Evolutionary conservation across 345 rosid genomes (phyloP).

Genomic region (Arabis hirsuta): DNA sequence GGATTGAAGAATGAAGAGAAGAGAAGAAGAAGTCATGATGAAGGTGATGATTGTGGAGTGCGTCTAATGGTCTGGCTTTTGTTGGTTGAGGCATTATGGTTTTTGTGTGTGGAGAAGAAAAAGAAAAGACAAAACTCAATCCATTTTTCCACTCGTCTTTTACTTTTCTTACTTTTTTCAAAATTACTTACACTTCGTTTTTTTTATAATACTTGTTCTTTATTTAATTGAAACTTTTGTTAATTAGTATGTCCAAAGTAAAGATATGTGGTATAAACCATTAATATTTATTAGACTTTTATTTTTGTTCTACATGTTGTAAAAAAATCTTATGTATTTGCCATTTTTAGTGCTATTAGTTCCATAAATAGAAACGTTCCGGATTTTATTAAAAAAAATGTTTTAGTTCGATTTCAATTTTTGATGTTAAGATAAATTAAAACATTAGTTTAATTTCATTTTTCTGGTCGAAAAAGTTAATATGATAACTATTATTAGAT

Average conservation of each 20-base stretch:
- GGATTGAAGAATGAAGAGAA: constrained; percentile 21
- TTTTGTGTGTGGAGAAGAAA: constrained; percentile 41
- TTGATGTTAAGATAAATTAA: too few relatives aligned
- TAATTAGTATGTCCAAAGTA: neutral
- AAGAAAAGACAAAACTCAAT: constrained; percentile 34
- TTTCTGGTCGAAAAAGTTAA: too few relatives aligned
- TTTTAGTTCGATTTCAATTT: too few relatives aligned
- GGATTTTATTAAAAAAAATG: too few relatives aligned
- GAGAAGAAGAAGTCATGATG: constrained; percentile 60
- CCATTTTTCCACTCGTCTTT: constrained; percentile 40
- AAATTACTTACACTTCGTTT: constrained; percentile 10
- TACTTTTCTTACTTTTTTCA: constrained; percentile 33
- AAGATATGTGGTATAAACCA: constrained; percentile 6
- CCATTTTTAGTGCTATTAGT: too few relatives aligned
- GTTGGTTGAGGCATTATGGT: constrained; percentile 47
- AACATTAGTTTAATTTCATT: too few relatives aligned
- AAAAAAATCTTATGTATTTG: too few relatives aligned
- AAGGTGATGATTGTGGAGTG: constrained; percentile 50
- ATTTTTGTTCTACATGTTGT: too few relatives aligned
- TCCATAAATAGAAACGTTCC: too few relatives aligned
- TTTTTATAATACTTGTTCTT: neutral
- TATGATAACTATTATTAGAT: too few relatives aligned
- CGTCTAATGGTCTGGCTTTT: constrained; percentile 46
- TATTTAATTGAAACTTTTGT: neutral
- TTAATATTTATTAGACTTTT: too few relatives aligned